Percentiles rank a stretch among this genome's conserved stretches.
Conservation (phyloP, 1,284 basidiomycete species). For the Puccinia polysora region DNA sequence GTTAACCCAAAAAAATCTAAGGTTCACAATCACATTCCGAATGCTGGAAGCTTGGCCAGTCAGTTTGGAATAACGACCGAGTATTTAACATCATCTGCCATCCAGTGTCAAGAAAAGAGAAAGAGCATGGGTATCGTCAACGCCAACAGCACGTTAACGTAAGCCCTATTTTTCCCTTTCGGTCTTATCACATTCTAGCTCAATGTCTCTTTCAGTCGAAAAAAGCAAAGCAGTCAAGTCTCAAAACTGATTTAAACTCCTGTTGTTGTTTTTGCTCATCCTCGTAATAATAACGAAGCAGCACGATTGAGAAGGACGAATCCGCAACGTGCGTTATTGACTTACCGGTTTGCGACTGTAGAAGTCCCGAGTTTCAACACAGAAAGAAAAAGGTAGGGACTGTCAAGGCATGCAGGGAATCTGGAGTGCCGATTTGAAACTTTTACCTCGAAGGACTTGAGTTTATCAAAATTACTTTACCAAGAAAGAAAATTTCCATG, state of each 20-base stretch:
- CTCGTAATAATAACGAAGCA: background rate
- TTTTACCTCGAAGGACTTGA: background rate
- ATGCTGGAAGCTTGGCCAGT: slow-evolving; percentile 11
- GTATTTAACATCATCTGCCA: slow-evolving; percentile 23
- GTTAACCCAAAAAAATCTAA: slow-evolving; percentile 27
- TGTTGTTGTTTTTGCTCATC: background rate
- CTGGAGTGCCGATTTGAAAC: slow-evolving; percentile 28
- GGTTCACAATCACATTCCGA: slow-evolving; percentile 29
- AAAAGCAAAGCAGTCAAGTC: background rate
- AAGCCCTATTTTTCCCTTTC: background rate
- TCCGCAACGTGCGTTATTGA: slow-evolving; percentile 15
- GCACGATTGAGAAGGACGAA: background rate
- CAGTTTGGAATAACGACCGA: slow-evolving; percentile 41
- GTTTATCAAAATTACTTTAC: background rate
- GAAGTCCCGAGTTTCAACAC: slow-evolving; percentile 2
- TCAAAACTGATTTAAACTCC: background rate
- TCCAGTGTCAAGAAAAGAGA: slow-evolving; percentile 11
- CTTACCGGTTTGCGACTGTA: slow-evolving; percentile 34
- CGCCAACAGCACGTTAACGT: slow-evolving; percentile 9
- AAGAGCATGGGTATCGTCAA: background rate
- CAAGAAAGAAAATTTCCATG: too few species aligned
- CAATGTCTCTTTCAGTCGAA: background rate
- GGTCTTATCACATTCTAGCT: background rate
- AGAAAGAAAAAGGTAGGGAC: slow-evolving; percentile 25
- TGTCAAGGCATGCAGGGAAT: slow-evolving; percentile 23